Base-by-base conservation (phyloP, 495 filamentous ascomycete species). In the Penicillium lagena region DNA sequence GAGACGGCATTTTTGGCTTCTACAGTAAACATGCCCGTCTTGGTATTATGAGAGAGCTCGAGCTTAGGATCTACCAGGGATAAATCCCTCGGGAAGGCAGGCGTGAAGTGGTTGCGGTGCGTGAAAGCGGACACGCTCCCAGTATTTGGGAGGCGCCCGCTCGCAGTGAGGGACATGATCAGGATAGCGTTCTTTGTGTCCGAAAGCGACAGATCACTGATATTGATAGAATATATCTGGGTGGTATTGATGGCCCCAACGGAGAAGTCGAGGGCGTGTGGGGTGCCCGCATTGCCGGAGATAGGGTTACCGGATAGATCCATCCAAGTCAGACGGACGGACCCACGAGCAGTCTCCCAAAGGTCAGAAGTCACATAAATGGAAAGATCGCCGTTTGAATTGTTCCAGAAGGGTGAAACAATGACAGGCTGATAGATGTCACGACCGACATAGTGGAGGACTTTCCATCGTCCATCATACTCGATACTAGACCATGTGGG, bases 401-500 rank as follows among this genome's bases (percentile, higher is more conserved):
- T 55, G 47, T 86, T 76, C 67, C 73, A 82, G 53, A 78, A 82
- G 0, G 81, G 77, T 9, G 79, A 75, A 30, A 85, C 62, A 41
- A 85, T 81, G 40, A 85, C 63, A 0, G 71, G 68, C 42, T 77
- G 59, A 55, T 80, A 86, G 35, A 83, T 73, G 38, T 85, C 80
- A 41, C 74, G 75, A 2, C 73, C 75, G 1, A 68, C 63, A 34
- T 83, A 78, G 49, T 85, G 80, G 22, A 85, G 63, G 4, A 81
- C 70, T 51, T 86, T 85, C 80, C 80, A 84, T 2, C 82, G 68
- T 3, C 81, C 81, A 46, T 76, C 73, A 39, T 78, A 81, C 61
- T 83, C 80, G 39, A 82, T 79, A 0, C 78, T 65, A 0, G 82
- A 77, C 81, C 81, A 86, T 1, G 80, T 78, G 0, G 81, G 81